Evolutionary conservation across 192 early-diverging fungal genomes (phyloP), one percentile per base, ranked within the genome.

Genomic region (Backusella tarrabulga): DNA sequence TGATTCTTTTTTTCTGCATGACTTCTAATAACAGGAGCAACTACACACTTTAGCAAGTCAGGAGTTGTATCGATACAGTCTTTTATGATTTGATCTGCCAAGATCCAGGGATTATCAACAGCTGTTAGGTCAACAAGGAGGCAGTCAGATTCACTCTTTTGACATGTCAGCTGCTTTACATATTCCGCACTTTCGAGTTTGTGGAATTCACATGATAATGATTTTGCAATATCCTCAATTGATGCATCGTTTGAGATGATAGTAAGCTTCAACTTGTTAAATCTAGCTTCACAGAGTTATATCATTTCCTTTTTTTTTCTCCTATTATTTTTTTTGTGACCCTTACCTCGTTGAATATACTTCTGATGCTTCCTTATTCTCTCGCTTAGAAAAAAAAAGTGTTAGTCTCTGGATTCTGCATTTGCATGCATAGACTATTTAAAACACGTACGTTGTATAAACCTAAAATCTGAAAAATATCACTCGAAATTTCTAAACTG

Each of bases 61-160:
- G 71, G 71, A 29, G 71, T 50, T 21, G 38, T 15, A 32, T 42
- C 44, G 3, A 72, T 46, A 32, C 40, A 44, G 4, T 52, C 42
- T 14, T 42, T 46, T 40, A 72, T 44, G 7, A 42, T 19, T 14
- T 67, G 23, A 34, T 75, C 42, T 38, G 67, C 42, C 17, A 29
- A 67, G 40, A 21, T 26, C 74, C 74, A 75, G 14, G 74, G 34
- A 19, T 68, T n/a, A 12, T 42, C 19, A 17, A 41, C 2, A 17
- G 15, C 54, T 63, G 60, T 68, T 5, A 68, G 12, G n/a, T 75
- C 74, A 6, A 75, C 40, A 26, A 75, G 23, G 6, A 75, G 1
- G 34, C 32, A 32, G 40, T 75, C 36, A 32, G 12, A 40, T 19
- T 44, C 66, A 26, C 6, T 32, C 4, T 40, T 68, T 36, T 68